Evolutionary conservation across 1,284 basidiomycete genomes (phyloP).

Genomic region (Cryptococcus sp.): DNA sequence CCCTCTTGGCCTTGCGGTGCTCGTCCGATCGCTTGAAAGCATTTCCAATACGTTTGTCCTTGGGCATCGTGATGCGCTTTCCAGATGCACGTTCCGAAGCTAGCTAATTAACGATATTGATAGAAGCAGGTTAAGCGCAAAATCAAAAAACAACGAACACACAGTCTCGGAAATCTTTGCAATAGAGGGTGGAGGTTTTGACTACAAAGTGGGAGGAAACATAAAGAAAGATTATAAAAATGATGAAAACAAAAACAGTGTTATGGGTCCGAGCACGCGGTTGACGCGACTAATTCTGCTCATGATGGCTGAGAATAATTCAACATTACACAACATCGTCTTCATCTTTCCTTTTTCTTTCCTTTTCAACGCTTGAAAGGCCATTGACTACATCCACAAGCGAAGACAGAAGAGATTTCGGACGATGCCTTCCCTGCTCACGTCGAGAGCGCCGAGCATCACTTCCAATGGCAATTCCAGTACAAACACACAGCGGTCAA

Average conservation of each 20-base stretch:
- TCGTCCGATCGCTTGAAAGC: conserved; percentile 80
- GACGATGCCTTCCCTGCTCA: too few relatives aligned
- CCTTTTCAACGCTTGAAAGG: neutral
- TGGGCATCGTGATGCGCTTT: conserved; percentile 32
- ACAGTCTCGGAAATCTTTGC: too few relatives aligned
- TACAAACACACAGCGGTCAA: neutral
- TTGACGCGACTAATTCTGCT: neutral
- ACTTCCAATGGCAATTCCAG: neutral
- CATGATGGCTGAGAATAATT: neutral
- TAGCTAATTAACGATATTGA: neutral
- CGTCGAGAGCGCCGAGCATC: too few relatives aligned
- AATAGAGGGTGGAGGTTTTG: too few relatives aligned
- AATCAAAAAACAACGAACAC: too few relatives aligned
- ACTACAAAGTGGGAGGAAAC: neutral
- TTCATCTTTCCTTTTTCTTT: conserved; percentile 2
- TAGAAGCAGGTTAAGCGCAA: too few relatives aligned
- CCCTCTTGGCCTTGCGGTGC: conserved; percentile 70
- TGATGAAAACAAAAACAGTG: too few relatives aligned
- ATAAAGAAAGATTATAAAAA: neutral
- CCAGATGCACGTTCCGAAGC: too few relatives aligned
- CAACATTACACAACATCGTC: conserved; percentile 2
- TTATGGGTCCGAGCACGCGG: neutral
- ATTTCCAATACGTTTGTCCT: conserved; percentile 66
- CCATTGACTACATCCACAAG: neutral
- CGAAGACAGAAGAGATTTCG: too few relatives aligned